Base-by-base conservation (phyloP, 2,329 filamentous ascomycete species). In the Ceratocystis cacaofunesta region DNA sequence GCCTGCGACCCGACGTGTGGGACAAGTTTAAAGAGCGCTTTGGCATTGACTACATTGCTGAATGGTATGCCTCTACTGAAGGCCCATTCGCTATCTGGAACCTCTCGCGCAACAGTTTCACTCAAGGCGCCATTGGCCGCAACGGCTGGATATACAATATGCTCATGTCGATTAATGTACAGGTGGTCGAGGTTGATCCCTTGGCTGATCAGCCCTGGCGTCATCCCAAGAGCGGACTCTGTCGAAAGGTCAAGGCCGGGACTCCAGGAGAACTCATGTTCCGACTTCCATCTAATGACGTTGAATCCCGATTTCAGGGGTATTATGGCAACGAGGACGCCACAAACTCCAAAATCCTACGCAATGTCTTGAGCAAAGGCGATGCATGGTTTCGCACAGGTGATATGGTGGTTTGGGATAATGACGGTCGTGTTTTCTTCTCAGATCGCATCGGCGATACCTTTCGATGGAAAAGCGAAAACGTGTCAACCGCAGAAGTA, bases 341-440 rank as follows among this genome's bases (percentile, higher is more conserved):
- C 0, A 89, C 87, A 0, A 76, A 84, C 48, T 80, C 82, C 69
- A 95, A 95, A 75, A 81, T 95, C 60, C 74, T 94, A 68, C 82
- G 86, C 3, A 78, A 87, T 70, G 88, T 94, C 1, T 83, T 94
- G 69, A 77, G 75, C 67, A 86, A 86, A 71, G 90, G 88, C 15
- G 91, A 96, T 71, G 86, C 84, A 0, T 95, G 85, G 79, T 95
- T 91, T 78, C 84, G 90, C 28, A 87, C 89, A 0, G 91, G 91
- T n/a, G 91, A 96, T 71, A 80, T 94, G 19, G 76, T 94, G 41
- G 80, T 85, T n/a, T 82, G 81, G 76, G 87, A 91, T 69, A 67
- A 68, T 0, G 85, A 94, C 66, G 89, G 90, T 4, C 79, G 85
- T 2, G 82, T 85, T 73, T 94, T 81, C 77, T 96, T 96, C 76